Evolutionary conservation across 2,329 filamentous ascomycete genomes (phyloP).

Genomic region (Fusarium metavorans): DNA sequence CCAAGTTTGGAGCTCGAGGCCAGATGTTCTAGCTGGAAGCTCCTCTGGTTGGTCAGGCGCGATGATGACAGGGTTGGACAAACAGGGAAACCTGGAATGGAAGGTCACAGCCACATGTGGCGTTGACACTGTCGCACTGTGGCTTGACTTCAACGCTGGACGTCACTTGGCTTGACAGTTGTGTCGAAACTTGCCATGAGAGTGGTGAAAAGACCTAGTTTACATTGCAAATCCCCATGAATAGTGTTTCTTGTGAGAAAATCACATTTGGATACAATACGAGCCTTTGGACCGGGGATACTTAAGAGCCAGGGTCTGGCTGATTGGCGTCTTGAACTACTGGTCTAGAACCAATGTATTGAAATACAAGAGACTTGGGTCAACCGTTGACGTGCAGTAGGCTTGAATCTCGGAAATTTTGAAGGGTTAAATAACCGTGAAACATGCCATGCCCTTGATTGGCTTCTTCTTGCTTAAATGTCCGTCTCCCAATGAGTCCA

Average conservation of each 20-base stretch:
- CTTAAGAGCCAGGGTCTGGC: not conserved
- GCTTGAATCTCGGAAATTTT: not conserved
- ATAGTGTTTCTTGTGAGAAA: not conserved
- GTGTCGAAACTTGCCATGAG: not conserved
- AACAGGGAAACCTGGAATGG: constrained; percentile 17
- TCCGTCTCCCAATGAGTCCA: not conserved
- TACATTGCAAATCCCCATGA: not conserved
- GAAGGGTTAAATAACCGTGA: not conserved
- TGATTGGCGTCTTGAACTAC: not conserved
- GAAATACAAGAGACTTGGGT: not conserved
- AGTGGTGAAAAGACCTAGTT: not conserved
- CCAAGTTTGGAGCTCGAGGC: constrained; percentile 30
- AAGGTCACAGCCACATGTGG: constrained; percentile 15
- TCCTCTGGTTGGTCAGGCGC: constrained; percentile 35
- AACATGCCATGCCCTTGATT: not conserved
- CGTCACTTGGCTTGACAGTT: not conserved
- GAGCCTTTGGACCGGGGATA: not conserved
- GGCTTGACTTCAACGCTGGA: constrained; percentile 46
- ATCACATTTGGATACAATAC: not conserved
- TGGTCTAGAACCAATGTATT: not conserved
- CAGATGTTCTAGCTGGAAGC: constrained; percentile 42
- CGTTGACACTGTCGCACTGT: not conserved
- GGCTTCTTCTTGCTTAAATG: not conserved
- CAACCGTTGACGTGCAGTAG: not conserved
- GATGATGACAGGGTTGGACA: constrained; percentile 11